phyloP scores from a whole-genome alignment of 805 yeast species.

The Kodamaea leandrae region DNA sequence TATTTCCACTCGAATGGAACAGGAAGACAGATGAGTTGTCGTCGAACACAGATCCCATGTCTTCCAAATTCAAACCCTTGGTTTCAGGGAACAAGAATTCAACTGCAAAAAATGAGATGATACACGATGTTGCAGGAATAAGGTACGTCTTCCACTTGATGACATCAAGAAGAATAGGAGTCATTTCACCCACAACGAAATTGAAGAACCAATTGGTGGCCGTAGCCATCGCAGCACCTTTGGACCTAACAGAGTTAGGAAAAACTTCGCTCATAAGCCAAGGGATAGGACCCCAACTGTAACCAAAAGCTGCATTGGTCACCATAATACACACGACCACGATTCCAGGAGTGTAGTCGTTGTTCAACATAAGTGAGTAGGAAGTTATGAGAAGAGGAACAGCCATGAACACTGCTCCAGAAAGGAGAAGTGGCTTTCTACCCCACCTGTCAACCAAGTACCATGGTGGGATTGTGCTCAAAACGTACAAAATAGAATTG shows the following conservation, averaged over 20 bases:
- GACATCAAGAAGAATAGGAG: conserved; percentile 76
- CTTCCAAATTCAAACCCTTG: conserved; percentile 82
- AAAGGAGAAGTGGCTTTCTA: conserved; percentile 73
- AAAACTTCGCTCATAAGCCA: conserved; percentile 88
- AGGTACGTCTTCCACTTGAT: conserved; percentile 81
- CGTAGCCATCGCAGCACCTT: conserved; percentile 87
- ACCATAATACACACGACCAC: conserved; percentile 77
- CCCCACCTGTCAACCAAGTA: conserved; percentile 89
- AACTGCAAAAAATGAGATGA: conserved; percentile 70
- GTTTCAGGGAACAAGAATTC: conserved; percentile 82
- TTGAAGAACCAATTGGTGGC: conserved; percentile 94
- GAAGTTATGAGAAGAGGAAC: conserved; percentile 64
- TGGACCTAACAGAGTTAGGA: conserved; percentile 80
- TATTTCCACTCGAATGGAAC: conserved; percentile 33
- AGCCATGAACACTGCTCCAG: conserved; percentile 82
- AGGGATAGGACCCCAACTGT: conserved; percentile 93
- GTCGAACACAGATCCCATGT: conserved; percentile 88
- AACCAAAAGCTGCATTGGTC: conserved; percentile 82
- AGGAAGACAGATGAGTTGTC: conserved; percentile 47
- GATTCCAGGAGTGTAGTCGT: conserved; percentile 54
- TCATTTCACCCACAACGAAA: conserved; percentile 87
- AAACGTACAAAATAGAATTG: conserved; percentile 38
- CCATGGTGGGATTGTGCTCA: conserved; percentile 86
- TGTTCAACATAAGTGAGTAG: conserved; percentile 40
- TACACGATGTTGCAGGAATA: conserved; percentile 77